Conservation (phyloP, 2,329 filamentous ascomycete species). For the Alternaria sp. region DNA sequence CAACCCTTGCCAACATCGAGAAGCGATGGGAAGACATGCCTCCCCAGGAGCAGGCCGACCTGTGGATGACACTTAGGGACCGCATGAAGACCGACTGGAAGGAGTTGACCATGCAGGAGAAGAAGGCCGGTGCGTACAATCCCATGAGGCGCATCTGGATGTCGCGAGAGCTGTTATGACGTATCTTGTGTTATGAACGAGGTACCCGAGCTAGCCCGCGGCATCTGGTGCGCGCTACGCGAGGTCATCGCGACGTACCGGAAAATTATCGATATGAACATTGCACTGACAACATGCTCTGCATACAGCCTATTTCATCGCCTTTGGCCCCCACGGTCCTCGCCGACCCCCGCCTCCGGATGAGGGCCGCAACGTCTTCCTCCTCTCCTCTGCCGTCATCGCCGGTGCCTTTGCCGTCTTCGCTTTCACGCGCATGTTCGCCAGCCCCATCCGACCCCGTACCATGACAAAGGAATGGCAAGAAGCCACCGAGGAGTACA, state of each 20-base stretch:
- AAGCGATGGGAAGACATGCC: conserved; percentile 99
- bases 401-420: conserved; percentile 76
- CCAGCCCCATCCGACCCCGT: conserved; percentile 69
- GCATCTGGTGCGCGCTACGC: conserved; percentile 20
- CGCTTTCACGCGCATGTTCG: conserved; percentile 73
- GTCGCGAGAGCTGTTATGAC: conserved; percentile 38
- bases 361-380: conserved; percentile 80
- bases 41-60: conserved; percentile 97
- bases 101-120: conserved; percentile 94
- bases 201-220: conserved; percentile 31
- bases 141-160: conserved; percentile 22
- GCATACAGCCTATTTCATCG: conserved; percentile 94
- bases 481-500: conserved; percentile 91
- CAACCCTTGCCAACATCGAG: conserved; percentile 97
- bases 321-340: conserved; percentile 95
- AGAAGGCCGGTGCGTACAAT: conserved; percentile 91
- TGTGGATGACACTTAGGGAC: conserved; percentile 98
- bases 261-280: conserved; percentile 19
- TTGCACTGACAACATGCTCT: conserved; percentile 31
- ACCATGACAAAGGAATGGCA: conserved; percentile 99
- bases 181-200: conserved; percentile 35
- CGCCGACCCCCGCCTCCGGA: conserved; percentile 84
- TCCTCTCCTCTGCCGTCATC: conserved; percentile 76
- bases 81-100: conserved; percentile 99
- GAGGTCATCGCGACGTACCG: conserved; percentile 21